These are phyloP conservation scores for Kluyveromyces aestuarii DNA, from an alignment of 805 yeast genomes.

Conservation along the genomic window DNA sequence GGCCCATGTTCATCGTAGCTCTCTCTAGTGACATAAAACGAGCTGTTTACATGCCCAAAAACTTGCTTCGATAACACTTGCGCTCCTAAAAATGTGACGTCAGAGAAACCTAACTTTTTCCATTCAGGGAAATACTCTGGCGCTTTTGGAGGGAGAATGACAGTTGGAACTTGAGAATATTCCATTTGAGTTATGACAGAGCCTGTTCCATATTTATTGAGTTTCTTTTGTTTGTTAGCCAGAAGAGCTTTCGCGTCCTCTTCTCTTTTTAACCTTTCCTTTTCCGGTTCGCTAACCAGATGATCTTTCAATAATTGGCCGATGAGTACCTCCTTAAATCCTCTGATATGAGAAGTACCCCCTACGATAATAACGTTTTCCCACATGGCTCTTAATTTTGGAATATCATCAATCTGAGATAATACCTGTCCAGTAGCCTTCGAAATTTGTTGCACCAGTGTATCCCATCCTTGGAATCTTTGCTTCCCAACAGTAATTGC, in stretches of 20 bases:
- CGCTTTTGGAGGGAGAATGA: conserved; percentile 54
- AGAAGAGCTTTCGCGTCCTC: conserved; percentile 23
- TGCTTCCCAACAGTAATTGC: conserved; percentile 74
- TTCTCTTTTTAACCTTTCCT: conserved; percentile 21
- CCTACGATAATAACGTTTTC: conserved; percentile 78
- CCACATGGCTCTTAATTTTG: conserved; percentile 73
- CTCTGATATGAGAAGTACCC: conserved; percentile 62
- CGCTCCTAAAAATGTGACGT: conserved; percentile 74
- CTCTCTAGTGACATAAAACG: conserved; percentile 57
- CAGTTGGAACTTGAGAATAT: conserved; percentile 69
- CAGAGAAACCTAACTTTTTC: conserved; percentile 74
- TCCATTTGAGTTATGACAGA: conserved; percentile 22
- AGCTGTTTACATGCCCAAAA: conserved; percentile 55
- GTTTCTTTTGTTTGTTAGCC: conserved; percentile 24
- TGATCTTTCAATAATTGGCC: conserved; percentile 49
- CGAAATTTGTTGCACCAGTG: conserved; percentile 47
- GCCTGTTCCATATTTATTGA: conserved; percentile 18
- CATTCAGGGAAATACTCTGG: conserved; percentile 95
- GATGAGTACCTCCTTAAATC: conserved; percentile 64
- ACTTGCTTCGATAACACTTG: conserved; percentile 82
- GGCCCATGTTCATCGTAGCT: conserved; percentile 79
- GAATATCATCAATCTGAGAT: conserved; percentile 52
- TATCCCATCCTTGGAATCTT: conserved; percentile 72
- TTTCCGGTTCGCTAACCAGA: conserved; percentile 32
- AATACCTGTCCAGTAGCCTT: conserved; percentile 45